Conservation (phyloP, 495 filamentous ascomycete genomes). For the Lindgomyces ingoldianus region DNA sequence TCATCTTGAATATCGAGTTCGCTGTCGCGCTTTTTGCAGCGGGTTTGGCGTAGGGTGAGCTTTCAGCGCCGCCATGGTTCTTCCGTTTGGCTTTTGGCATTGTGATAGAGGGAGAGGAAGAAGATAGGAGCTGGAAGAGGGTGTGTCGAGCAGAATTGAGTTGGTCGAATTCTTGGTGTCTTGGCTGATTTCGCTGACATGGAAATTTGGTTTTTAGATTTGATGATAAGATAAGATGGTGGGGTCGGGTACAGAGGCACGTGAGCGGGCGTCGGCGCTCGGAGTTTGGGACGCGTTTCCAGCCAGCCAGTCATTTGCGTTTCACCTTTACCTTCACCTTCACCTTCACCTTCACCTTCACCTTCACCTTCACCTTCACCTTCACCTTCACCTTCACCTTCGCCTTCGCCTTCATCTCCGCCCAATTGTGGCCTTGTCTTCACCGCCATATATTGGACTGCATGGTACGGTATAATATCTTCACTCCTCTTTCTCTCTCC, state of each 20-base stretch:
- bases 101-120: neutral
- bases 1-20: conserved; percentile 87
- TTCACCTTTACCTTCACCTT: conserved; percentile 2
- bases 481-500: neutral
- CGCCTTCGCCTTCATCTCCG: neutral
- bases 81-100: conserved; percentile 57
- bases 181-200: neutral
- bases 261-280: neutral
- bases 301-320: neutral
- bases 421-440: neutral
- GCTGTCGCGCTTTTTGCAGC: conserved; percentile 54
- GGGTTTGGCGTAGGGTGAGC: conserved; percentile 56
- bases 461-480: neutral
- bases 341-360: neutral
- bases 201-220: neutral
- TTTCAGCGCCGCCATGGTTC: conserved; percentile 50
- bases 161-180: neutral
- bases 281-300: neutral
- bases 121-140: neutral
- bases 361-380: conserved; percentile 1
- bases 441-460: too few relatives aligned
- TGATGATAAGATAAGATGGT: neutral
- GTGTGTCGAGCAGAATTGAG: neutral
- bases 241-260: neutral
- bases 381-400: neutral